These are phyloP conservation scores for Rhizopogon vesiculosus DNA, from an alignment of 768 basidiomycete genomes.

Conservation along the genomic window DNA sequence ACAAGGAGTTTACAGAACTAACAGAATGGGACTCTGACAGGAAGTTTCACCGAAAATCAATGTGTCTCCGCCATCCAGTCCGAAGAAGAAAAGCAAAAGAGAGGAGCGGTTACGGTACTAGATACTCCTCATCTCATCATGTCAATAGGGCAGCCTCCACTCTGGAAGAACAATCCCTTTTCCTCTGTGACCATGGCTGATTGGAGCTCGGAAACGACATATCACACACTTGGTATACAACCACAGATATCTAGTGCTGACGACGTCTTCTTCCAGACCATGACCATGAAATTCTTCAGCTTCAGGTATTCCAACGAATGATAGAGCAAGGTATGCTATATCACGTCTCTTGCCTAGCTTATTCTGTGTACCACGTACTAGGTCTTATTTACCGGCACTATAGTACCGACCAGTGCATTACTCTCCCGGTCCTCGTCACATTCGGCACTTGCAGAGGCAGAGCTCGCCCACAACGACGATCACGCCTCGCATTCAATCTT, in stretches of 20 bases:
- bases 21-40: too few species aligned
- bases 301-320: conserved; percentile 83
- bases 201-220: conserved; percentile 69
- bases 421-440: conserved; percentile 78
- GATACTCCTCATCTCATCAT: too few species aligned
- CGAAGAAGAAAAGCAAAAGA: too few species aligned
- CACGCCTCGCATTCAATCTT: conserved; percentile 88
- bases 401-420: conserved; percentile 91
- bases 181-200: conserved; percentile 61
- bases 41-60: too few species aligned
- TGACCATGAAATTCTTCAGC: conserved; percentile 82
- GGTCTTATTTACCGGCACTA: conserved; percentile 83
- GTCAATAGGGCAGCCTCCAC: too few species aligned
- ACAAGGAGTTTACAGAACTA: too few species aligned
- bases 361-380: conserved; percentile 17
- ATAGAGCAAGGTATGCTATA: conserved; percentile 63
- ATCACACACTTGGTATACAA: conserved; percentile 75
- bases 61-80: too few species aligned
- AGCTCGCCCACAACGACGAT: conserved; percentile 85
- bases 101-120: too few species aligned
- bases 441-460: conserved; percentile 93
- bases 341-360: not conserved
- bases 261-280: conserved; percentile 50
- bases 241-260: not conserved
- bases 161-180: too few species aligned